Evolutionary conservation across 2,329 filamentous ascomycete species (phyloP), one percentile per base, ranked within the genome.

Genomic region (Colletotrichum siamense): DNA sequence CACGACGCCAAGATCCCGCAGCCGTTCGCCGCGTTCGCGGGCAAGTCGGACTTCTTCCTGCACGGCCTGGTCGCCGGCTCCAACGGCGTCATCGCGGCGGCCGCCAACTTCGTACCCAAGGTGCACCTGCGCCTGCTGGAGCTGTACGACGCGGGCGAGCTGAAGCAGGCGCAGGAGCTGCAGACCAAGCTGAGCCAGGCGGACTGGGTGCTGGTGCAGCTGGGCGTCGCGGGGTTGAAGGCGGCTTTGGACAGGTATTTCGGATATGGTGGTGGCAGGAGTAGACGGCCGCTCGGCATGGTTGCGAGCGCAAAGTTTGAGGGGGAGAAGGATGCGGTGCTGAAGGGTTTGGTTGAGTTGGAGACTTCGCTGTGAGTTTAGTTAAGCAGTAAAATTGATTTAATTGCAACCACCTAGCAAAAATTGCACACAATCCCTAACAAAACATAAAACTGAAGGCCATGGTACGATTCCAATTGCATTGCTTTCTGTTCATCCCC

Each of bases 11-110:
- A 26, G n/a, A 70, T 73, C 36, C 71, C 71, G 36, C 36, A 73
- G 44, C 65, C 71, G n/a, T 86, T 86, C 63, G 82, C 84, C 2
- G 81, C 81, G 1, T 82, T 84, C 52, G 85, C 83, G 24, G 85
- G 85, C 68, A 86, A 85, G 75, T 84, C 85, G 7, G 86, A 87
- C 78, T 86, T 87, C 67, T 85, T 87, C 73, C 81, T 87, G 18
- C 86, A 84, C 66, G 84, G 83, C 22, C 83, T 86, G 26, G 82
- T 85, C 1, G 85, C 81, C 3, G 85, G 86, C 49, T 85, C 82
- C 62, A 82, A 86, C 78, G 86, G 85, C 26, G 84, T 86, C 71
- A 86, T 87, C 73, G 84, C 85, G 2, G 86, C 84, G 1, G 79
- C 84, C 9, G 85, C 86, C 39, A 87, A 87, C 78, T 80, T 87